Conservation (phyloP, 2,329 filamentous ascomycete species). For the Trichoderma atrobrunneum region DNA sequence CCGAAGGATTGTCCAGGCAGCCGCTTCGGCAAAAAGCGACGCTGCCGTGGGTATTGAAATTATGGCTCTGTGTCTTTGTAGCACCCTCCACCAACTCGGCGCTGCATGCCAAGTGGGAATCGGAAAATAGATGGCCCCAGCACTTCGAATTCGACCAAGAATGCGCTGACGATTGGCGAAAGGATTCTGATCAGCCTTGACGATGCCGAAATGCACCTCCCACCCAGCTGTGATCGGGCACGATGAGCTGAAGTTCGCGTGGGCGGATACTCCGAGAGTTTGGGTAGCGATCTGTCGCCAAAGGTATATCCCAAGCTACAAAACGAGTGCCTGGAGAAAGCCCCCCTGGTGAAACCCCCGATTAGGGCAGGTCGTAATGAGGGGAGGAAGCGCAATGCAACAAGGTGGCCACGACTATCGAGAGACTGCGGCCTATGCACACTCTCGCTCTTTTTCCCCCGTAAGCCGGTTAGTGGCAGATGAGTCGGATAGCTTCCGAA, state of each 20-base stretch:
- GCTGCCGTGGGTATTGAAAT: not conserved
- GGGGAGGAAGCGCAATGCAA: not conserved
- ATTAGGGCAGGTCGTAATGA: slow-evolving; percentile 15
- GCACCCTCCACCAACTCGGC: not conserved
- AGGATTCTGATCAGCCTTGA: not conserved
- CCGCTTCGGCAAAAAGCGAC: slow-evolving; percentile 6
- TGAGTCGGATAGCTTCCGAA: not conserved
- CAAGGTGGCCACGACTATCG: not conserved
- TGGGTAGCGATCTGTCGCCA: not conserved
- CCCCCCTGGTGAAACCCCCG: slow-evolving; percentile 1
- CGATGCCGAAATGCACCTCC: not conserved
- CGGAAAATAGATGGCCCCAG: not conserved
- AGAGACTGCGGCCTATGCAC: slow-evolving; percentile 1
- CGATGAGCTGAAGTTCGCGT: not conserved
- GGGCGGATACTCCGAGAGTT: not conserved
- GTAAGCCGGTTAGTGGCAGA: not conserved
- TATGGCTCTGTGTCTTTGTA: slow-evolving; percentile 7
- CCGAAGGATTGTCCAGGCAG: not conserved
- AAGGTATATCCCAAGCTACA: not conserved
- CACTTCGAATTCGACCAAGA: not conserved
- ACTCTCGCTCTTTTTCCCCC: not conserved
- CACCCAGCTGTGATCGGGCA: not conserved
- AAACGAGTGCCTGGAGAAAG: not conserved
- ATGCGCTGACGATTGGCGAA: not conserved
- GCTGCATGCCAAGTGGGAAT: slow-evolving; percentile 11